A percentile compares a stretch with the other conserved stretches of the same genome.
Evolutionary conservation across 257 asterid species (phyloP).

Genomic region (Ballota nigra): DNA sequence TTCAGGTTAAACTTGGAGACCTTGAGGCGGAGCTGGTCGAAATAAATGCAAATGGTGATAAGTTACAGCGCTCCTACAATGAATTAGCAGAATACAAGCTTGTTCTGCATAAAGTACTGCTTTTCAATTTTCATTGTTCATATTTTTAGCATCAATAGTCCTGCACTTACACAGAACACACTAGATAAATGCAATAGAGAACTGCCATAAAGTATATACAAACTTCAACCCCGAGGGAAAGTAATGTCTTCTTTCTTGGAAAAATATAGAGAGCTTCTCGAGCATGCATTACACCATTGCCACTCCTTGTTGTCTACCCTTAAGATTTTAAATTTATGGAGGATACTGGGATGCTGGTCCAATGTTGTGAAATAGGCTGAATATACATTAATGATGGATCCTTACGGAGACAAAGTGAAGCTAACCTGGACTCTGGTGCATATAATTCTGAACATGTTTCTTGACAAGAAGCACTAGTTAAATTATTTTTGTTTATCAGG

Average conservation of each 20-base stretch:
- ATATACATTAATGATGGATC: not conserved
- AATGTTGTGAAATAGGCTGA: not conserved
- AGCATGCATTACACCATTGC: not conserved
- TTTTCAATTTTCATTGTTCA: not conserved
- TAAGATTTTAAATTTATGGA: not conserved
- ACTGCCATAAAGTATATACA: not conserved
- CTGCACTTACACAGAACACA: not conserved
- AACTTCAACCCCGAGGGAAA: slow-evolving; percentile 1
- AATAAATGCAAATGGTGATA: slow-evolving; percentile 76
- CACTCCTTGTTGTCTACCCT: not conserved
- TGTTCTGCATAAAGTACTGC: slow-evolving; percentile 65
- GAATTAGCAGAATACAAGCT: slow-evolving; percentile 83
- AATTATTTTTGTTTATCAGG: not conserved
- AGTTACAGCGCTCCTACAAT: slow-evolving; percentile 76
- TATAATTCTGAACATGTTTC: slow-evolving; percentile 16
- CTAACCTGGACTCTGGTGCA: not conserved
- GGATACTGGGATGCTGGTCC: slow-evolving; percentile 3
- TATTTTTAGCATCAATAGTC: slow-evolving; percentile 7
- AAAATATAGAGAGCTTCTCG: not conserved
- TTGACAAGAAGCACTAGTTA: slow-evolving; percentile 4
- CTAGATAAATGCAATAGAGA: not conserved
- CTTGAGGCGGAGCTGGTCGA: slow-evolving; percentile 84
- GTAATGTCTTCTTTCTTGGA: not conserved
- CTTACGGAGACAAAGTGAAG: not conserved
- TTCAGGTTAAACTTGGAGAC: slow-evolving; percentile 56